A percentile compares a stretch with the other conserved stretches of the same genome.
Evolutionary conservation across 2,329 filamentous ascomycete species (phyloP).

Genomic region (Alternaria novae-zelandiae): DNA sequence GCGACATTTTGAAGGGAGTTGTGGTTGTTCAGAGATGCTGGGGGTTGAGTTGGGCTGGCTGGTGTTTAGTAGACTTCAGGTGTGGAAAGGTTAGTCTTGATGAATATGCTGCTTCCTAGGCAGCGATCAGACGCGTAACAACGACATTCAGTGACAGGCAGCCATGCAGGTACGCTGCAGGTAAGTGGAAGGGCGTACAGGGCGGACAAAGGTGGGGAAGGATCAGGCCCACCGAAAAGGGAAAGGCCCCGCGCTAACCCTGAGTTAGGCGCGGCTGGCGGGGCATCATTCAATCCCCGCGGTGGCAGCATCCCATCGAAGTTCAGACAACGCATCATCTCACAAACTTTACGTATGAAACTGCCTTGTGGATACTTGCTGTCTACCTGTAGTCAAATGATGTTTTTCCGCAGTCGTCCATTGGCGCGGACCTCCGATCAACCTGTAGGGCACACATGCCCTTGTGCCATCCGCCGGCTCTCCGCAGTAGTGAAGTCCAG

Average conservation of each 20-base stretch:
- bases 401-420: not conserved
- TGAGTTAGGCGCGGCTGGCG: conserved; percentile 5
- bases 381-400: not conserved
- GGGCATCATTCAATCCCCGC: not conserved
- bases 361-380: not conserved
- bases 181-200: not conserved
- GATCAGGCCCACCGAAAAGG: not conserved
- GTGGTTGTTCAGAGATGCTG: not conserved
- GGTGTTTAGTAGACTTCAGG: not conserved
- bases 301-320: not conserved
- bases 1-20: not conserved
- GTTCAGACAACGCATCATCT: not conserved
- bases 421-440: not conserved
- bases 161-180: conserved; percentile 2
- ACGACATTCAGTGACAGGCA: not conserved
- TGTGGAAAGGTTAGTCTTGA: not conserved
- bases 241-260: conserved; percentile 20
- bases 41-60: not conserved
- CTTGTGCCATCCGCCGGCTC: conserved; percentile 31
- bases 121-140: conserved; percentile 5
- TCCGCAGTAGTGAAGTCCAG: conserved; percentile 27
- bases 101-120: not conserved
- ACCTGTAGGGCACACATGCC: not conserved
- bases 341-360: not conserved
- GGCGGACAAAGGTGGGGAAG: not conserved